Conservation (phyloP, 345 rosid species). For the Hibiscus syriacus region DNA sequence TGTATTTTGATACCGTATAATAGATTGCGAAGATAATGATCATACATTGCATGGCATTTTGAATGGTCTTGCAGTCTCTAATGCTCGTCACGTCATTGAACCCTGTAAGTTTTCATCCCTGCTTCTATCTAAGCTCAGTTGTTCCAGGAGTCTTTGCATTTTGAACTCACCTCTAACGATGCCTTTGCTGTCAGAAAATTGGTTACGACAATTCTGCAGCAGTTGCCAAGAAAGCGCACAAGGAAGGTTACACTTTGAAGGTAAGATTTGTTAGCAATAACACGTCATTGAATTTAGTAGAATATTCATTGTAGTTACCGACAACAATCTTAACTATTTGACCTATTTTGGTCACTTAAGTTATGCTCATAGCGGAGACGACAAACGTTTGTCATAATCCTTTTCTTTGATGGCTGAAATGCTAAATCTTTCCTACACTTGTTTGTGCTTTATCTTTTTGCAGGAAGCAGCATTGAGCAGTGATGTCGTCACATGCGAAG, state of each 20-base stretch:
- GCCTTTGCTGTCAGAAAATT: constrained; percentile 56
- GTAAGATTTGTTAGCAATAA: constrained; percentile 21
- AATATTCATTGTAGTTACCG: background rate
- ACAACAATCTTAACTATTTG: background rate
- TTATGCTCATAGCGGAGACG: constrained; percentile 14
- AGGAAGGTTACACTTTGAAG: constrained; percentile 88
- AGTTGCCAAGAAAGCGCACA: constrained; percentile 97
- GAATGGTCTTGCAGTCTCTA: constrained; percentile 55
- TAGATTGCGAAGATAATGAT: constrained; percentile 10
- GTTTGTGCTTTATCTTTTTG: background rate
- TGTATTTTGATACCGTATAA: background rate
- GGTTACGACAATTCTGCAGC: constrained; percentile 97
- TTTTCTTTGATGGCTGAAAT: background rate
- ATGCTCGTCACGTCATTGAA: constrained; percentile 98
- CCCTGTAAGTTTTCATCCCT: constrained; percentile 56
- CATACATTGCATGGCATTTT: constrained; percentile 15
- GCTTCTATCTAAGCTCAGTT: constrained; percentile 2
- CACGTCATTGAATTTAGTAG: background rate
- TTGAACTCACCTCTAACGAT: background rate
- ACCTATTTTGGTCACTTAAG: background rate
- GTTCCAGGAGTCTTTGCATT: background rate
- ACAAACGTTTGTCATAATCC: background rate
- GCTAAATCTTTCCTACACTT: background rate
- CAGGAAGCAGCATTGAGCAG: constrained; percentile 86
- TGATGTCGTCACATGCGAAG: constrained; percentile 63